Conservation (phyloP, 1,284 basidiomycete genomes). For the Abortiporus biennis region DNA sequence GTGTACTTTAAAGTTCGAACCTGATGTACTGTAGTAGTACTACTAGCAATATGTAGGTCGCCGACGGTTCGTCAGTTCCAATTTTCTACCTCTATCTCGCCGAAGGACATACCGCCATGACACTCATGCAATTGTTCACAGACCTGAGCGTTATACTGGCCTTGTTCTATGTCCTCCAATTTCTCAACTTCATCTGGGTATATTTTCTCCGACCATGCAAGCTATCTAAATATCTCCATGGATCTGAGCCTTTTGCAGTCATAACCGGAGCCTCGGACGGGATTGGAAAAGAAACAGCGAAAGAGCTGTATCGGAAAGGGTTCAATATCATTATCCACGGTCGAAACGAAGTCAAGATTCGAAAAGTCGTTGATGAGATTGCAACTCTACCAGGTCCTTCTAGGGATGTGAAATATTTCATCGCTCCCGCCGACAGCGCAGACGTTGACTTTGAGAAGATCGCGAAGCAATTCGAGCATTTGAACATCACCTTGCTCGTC, state of each 20-base stretch:
- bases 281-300: constrained; percentile 23
- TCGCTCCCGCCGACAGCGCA: constrained; percentile 19
- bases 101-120: no score
- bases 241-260: constrained; percentile 20
- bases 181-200: constrained; percentile 20
- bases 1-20: no score
- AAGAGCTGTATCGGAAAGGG: constrained; percentile 21
- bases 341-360: constrained; percentile 23
- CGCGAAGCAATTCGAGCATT: constrained; percentile 16
- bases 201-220: constrained; percentile 21
- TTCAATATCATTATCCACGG: constrained; percentile 27
- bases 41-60: no score
- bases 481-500: constrained; percentile 25
- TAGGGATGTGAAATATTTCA: constrained; percentile 20
- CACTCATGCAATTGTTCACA: no score
- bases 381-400: not conserved
- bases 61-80: no score
- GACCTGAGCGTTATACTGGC: no score
- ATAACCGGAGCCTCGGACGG: constrained; percentile 27
- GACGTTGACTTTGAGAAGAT: constrained; percentile 19
- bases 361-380: constrained; percentile 18
- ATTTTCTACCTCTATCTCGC: no score
- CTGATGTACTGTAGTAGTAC: no score
- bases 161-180: constrained; percentile 11
- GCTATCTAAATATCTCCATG: constrained; percentile 19